Evolutionary conservation across 306 rosid genomes (phyloP).

Genomic region (Begonia masoniana): DNA sequence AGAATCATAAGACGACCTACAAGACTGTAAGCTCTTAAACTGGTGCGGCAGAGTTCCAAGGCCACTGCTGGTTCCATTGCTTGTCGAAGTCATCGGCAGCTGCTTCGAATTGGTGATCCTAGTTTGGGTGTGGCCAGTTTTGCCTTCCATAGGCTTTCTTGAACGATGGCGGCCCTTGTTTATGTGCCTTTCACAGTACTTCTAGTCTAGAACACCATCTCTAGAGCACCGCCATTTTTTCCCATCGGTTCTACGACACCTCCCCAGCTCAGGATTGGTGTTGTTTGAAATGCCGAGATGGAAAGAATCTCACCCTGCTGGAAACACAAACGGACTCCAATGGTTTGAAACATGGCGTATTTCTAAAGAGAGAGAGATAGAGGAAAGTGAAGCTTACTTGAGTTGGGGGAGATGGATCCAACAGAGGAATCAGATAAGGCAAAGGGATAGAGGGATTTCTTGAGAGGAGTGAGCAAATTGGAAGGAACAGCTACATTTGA

Average conservation of each 20-base stretch:
- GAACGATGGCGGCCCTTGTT: constrained; percentile 61
- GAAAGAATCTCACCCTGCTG: constrained; percentile 40
- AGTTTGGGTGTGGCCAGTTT: constrained; percentile 37
- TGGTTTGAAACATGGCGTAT: neutral
- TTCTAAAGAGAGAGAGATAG: neutral
- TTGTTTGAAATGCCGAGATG: constrained; percentile 33
- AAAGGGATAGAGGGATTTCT: constrained; percentile 30
- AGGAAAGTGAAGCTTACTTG: constrained; percentile 20
- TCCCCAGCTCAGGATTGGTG: constrained; percentile 45
- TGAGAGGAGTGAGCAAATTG: constrained; percentile 34
- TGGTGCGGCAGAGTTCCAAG: constrained; percentile 12
- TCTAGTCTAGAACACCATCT: constrained; percentile 45
- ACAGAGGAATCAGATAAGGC: constrained; percentile 24
- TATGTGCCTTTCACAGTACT: constrained; percentile 50
- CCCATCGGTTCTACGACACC: constrained; percentile 55
- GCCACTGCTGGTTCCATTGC: constrained; percentile 16
- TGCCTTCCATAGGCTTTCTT: constrained; percentile 69
- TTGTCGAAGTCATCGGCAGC: constrained; percentile 16
- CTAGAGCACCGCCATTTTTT: constrained; percentile 59
- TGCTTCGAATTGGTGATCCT: constrained; percentile 20
- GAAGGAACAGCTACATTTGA: constrained; percentile 42
- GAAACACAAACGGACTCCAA: neutral
- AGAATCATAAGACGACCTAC: constrained; percentile 15
- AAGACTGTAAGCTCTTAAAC: constrained; percentile 25
- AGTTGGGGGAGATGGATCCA: constrained; percentile 19